phyloP scores from a whole-genome alignment of 23 red algal species.

The Cyanidium caldarium region DNA sequence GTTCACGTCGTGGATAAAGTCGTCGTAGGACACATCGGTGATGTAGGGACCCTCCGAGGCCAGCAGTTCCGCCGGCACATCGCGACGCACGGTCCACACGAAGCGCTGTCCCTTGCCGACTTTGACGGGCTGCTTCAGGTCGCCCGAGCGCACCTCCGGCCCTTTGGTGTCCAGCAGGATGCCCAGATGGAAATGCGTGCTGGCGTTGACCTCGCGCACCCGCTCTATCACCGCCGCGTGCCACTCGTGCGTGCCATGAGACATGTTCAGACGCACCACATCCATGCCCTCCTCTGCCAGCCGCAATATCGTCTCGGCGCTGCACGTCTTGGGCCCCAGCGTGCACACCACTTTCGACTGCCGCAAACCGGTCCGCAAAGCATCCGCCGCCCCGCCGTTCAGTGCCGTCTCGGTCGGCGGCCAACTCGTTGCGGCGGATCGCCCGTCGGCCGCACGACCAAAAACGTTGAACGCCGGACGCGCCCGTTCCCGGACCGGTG shows the following conservation, averaged over 20 bases:
- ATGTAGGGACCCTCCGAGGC: slow-evolving; percentile 12
- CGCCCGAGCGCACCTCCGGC: slow-evolving; percentile 85
- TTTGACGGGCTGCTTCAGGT: slow-evolving; percentile 74
- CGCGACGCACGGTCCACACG: slow-evolving; percentile 3
- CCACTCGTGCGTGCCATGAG: slow-evolving; percentile 93
- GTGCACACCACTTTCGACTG: slow-evolving; percentile 94
- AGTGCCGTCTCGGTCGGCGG: too few relatives aligned
- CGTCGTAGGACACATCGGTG: slow-evolving; percentile 90
- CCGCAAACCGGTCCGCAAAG: too few relatives aligned
- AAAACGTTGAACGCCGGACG: too few relatives aligned
- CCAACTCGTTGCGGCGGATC: too few relatives aligned
- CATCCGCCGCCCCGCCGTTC: too few relatives aligned
- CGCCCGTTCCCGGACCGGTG: too few relatives aligned
- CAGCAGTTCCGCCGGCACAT: slow-evolving; percentile 19
- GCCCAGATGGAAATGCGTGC: slow-evolving; percentile 56
- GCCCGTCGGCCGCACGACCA: too few relatives aligned
- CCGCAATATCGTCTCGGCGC: slow-evolving; percentile 46
- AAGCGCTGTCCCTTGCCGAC: slow-evolving; percentile 60
- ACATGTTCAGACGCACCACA: slow-evolving; percentile 91
- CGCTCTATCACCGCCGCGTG: slow-evolving; percentile 59
- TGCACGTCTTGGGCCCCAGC: slow-evolving; percentile 86
- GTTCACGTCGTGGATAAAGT: slow-evolving; percentile 91
- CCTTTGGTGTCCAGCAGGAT: slow-evolving; percentile 95
- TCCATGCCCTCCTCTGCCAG: slow-evolving; percentile 84
- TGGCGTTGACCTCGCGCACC: slow-evolving; percentile 41